phyloP scores from a whole-genome alignment of 2,329 filamentous ascomycete species.

The Pestalotiopsis sp. region DNA sequence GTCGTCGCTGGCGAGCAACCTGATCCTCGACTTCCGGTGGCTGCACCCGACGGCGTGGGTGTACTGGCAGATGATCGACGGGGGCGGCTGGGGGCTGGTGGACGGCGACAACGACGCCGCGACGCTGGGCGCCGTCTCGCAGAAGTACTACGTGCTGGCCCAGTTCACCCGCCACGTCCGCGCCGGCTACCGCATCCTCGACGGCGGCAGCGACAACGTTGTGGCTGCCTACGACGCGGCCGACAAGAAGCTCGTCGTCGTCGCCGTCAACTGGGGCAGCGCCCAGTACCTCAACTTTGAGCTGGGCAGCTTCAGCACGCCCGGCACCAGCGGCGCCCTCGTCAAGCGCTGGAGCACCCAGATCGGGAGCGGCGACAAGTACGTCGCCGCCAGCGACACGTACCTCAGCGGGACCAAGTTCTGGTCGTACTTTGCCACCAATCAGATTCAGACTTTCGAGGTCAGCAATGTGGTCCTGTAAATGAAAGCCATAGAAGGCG shows the following conservation, averaged over 20 bases:
- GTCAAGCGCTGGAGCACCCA: constrained; percentile 38
- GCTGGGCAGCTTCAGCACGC: constrained; percentile 31
- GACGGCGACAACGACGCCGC: constrained; percentile 36
- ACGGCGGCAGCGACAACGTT: constrained; percentile 33
- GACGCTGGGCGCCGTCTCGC: constrained; percentile 28
- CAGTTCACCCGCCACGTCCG: constrained; percentile 42
- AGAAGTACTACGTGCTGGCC: constrained; percentile 43
- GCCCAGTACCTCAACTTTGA: constrained; percentile 41
- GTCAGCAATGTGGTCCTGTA: constrained; percentile 18
- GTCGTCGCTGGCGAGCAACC: constrained; percentile 31
- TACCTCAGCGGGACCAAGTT: constrained; percentile 34
- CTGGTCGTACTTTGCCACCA: constrained; percentile 34
- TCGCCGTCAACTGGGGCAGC: constrained; percentile 34
- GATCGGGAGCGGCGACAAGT: constrained; percentile 34
- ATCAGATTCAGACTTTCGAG: constrained; percentile 40
- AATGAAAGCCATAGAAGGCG: background rate
- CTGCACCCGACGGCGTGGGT: constrained; percentile 42
- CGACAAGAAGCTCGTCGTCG: constrained; percentile 19
- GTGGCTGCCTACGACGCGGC: constrained; percentile 39
- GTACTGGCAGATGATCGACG: constrained; percentile 42
- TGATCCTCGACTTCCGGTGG: constrained; percentile 40
- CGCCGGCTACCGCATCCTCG: constrained; percentile 39
- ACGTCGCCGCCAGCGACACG: constrained; percentile 31
- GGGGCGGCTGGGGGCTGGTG: constrained; percentile 40
- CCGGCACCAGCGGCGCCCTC: constrained; percentile 29